Evolutionary conservation across 352 stramenopile species (phyloP), one percentile per base, ranked within the genome.

Genomic region (Aphanomyces cochlioides): DNA sequence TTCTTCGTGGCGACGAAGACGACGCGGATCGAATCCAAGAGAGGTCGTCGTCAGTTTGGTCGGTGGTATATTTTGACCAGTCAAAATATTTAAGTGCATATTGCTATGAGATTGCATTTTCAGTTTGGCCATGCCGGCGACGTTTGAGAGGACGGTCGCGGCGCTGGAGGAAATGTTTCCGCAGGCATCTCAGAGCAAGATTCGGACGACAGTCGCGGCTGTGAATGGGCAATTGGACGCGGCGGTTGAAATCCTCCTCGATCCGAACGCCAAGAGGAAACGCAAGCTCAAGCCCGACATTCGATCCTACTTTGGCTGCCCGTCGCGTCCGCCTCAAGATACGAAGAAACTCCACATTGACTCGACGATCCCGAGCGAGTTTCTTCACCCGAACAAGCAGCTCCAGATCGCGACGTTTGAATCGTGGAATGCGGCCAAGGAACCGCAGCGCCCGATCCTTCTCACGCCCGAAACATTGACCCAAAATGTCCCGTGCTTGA

Each of bases 281-380:
- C 64, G 64, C 64, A 70, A 70, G 40, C n/a, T 15, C 36, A 17
- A 21, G 3, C 15, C 39, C 38, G 64, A 70, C 19, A 70, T 70
- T 39, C 64, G 64, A 8, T 13, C 13, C 10, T 45, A 59, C 38
- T 70, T 70, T 61, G n/a, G 39, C 5, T 28, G 19, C n/a, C 41
- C 41, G 8, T 10, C 21, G 10, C 12, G 54, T 37, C 28, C 15
- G 6, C 28, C 21, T 8, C 13, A 28, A 17, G 28, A 28, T 45
- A 28, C 54, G 36, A 61, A 61, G 54, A 61, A 61, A 39, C 5
- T 39, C 54, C 54, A 61, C 54, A 61, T 61, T 4, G 8, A 39
- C 54, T 21, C 54, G 54, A 40, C 17, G 1, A 8, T 40, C 19
- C 54, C 54, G 19, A 12, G 28, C 15, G 54, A 61, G 21, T 58